Percentiles rank a stretch among this genome's conserved stretches.
phyloP scores from a whole-genome alignment of 768 basidiomycete species.

The Pleurotus tuber-regium region DNA sequence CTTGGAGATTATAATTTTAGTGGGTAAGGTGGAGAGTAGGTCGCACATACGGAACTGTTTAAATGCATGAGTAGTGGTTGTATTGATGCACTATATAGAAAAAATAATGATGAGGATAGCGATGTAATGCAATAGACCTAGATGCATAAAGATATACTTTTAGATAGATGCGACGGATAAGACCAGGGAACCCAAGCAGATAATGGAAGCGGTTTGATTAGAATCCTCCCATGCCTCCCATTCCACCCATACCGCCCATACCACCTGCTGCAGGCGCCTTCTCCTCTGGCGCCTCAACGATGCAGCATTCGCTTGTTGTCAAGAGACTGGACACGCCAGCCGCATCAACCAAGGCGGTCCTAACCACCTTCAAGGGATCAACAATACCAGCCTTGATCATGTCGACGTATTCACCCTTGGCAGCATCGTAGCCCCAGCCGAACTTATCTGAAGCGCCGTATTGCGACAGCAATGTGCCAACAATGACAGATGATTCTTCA shows the following conservation, averaged over 20 bases:
- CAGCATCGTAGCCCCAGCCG: constrained; percentile 85
- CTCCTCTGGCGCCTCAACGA: constrained; percentile 89
- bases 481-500: constrained; percentile 90
- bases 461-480: constrained; percentile 74
- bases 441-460: constrained; percentile 78
- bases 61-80: too few relatives aligned
- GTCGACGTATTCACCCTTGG: constrained; percentile 89
- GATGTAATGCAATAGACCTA: too few relatives aligned
- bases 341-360: constrained; percentile 91
- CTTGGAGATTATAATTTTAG: too few relatives aligned
- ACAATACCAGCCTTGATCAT: constrained; percentile 95
- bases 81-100: too few relatives aligned
- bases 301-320: constrained; percentile 89
- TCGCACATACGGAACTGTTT: too few relatives aligned
- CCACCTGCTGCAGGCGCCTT: constrained; percentile 49
- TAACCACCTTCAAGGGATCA: constrained; percentile 94
- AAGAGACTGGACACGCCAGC: constrained; percentile 87
- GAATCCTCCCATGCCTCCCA: constrained; percentile 41
- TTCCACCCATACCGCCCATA: too few relatives aligned
- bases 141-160: too few relatives aligned
- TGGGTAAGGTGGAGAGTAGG: too few relatives aligned
- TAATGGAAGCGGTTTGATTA: too few relatives aligned
- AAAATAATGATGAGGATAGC: too few relatives aligned
- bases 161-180: too few relatives aligned
- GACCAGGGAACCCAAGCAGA: too few relatives aligned